Base-by-base conservation (phyloP, 495 filamentous ascomycete species). In the Podospora didyma region DNA sequence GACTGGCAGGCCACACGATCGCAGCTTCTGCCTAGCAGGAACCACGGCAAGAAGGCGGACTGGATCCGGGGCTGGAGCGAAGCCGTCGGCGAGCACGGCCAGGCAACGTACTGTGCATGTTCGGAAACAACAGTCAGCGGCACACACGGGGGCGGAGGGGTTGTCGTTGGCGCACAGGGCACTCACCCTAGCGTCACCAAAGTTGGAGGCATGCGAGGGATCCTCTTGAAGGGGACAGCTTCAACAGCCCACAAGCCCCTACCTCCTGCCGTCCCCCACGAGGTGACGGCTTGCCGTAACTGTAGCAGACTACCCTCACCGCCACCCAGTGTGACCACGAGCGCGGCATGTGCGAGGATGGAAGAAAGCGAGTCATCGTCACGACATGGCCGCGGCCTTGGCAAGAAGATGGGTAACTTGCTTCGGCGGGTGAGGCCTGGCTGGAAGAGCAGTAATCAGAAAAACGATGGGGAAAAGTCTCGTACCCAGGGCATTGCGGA, bases 61-160 rank as follows among this genome's bases (percentile, higher is more conserved):
- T 70, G 67, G 67, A 66, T 70, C 24, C 65, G 63, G 12, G 65
- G 67, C 47, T 70, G 67, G 67, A 70, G 67, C 47, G 51, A 64
- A 16, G 58, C 52, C 14, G 67, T 70, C 37, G 51, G 49, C 49
- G 41, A 21, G 16, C 54, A 63, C 47, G 67, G 67, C 28, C 50
- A 57, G 5, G 53, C 54, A 19, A 58, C 67, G 7, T 70, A 70
- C 52, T 70, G 67, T 42, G 56, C 54, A 3, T 70, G 67, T 54
- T 68, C 67, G 4, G 63, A 64, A 31, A 24, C 51, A 42, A 42
- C 39, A 42, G 5, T 16, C 39, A 42, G 14, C n/a, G 1, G 12
- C 39, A 17, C 14, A 17, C 14, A 7, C 12, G n/a, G n/a, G 5
- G n/a, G n/a, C 39, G 1, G 14, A 42, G 39, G 14, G 14, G 39